A percentile compares a stretch with the other conserved stretches of the same genome.
These are phyloP conservation scores for Podospora tetraspora DNA, from an alignment of 495 filamentous ascomycete species.

Conservation along the genomic window DNA sequence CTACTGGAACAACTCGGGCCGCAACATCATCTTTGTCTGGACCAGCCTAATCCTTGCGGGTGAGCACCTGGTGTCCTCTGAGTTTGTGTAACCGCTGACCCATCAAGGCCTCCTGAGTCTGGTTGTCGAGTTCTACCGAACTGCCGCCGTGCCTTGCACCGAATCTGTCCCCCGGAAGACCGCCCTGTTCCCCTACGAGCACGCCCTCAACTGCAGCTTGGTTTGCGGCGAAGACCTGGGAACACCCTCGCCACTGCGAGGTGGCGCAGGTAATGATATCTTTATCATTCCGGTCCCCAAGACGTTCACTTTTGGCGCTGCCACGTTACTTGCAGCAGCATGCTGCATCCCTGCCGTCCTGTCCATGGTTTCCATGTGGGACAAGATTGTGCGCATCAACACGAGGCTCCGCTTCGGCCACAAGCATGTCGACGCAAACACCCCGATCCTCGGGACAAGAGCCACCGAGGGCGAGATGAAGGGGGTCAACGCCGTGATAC, in stretches of 20 bases:
- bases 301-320: background rate
- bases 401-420: background rate
- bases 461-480: background rate
- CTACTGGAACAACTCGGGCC: constrained; percentile 55
- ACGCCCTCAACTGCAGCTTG: background rate
- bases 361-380: background rate
- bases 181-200: background rate
- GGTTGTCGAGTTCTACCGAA: background rate
- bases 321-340: background rate
- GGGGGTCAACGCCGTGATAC: background rate
- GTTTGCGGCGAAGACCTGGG: background rate
- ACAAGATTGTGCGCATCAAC: background rate
- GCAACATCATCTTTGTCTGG: constrained; percentile 60
- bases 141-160: background rate
- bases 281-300: background rate
- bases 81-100: background rate
- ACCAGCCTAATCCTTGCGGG: constrained; percentile 52
- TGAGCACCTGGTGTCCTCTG: background rate
- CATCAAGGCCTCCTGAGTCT: background rate
- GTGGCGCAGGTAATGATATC: background rate
- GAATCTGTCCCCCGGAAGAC: background rate
- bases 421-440: background rate
- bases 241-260: background rate
- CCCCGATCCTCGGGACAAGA: background rate
- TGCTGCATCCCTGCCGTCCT: background rate